These are phyloP conservation scores for Liquidambar formosana DNA, from an alignment of 164 flowering plant genomes.

Conservation along the genomic window DNA sequence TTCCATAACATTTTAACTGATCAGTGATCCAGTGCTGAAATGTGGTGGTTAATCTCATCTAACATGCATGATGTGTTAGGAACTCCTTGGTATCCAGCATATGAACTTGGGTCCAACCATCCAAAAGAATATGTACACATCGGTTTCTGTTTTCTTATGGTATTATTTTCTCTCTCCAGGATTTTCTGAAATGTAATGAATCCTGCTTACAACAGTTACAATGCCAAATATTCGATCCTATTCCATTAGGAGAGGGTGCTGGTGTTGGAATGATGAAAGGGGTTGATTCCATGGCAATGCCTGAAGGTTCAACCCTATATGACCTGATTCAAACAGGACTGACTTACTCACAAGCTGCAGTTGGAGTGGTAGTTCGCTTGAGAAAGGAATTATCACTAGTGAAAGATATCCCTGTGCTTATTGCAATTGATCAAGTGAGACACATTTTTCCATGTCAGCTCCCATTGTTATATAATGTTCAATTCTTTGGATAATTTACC, in stretches of 20 bases:
- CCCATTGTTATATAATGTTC: background rate
- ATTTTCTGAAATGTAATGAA: conserved; percentile 76
- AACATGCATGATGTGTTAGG: background rate
- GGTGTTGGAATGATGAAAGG: conserved; percentile 89
- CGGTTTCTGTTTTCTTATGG: background rate
- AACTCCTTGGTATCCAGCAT: background rate
- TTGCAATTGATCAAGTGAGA: conserved; percentile 90
- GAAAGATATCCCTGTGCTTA: conserved; percentile 79
- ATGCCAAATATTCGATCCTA: conserved; percentile 77
- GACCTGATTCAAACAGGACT: conserved; percentile 82
- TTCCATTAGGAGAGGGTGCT: conserved; percentile 96
- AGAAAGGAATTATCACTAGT: conserved; percentile 86
- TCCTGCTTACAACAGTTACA: conserved; percentile 53
- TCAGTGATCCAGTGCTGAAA: background rate
- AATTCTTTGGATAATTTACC: background rate
- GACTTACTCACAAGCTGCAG: conserved; percentile 76
- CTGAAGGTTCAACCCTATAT: conserved; percentile 77
- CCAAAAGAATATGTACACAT: background rate
- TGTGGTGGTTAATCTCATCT: background rate
- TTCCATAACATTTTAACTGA: background rate
- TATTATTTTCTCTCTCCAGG: conserved; percentile 49
- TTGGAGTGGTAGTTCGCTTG: conserved; percentile 86
- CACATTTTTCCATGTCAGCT: background rate
- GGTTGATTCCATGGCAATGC: conserved; percentile 73
- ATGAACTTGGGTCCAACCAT: no score